These are phyloP conservation scores for Fusarium kyushuense DNA, from an alignment of 2,329 filamentous ascomycete species.

Conservation along the genomic window DNA sequence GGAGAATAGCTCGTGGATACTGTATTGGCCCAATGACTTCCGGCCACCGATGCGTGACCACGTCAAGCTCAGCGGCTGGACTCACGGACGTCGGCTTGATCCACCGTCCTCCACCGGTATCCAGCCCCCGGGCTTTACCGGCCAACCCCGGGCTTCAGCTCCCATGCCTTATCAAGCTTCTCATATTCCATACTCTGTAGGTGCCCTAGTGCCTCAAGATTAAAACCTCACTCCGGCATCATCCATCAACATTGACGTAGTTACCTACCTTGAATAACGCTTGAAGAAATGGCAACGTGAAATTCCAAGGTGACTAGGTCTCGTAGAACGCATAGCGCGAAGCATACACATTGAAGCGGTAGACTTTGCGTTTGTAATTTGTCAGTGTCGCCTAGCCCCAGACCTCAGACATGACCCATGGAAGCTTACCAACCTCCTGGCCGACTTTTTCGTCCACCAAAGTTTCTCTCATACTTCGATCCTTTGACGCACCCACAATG, in stretches of 20 bases:
- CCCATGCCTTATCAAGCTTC: conserved; percentile 22
- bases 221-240: conserved; percentile 5
- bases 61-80: conserved; percentile 45
- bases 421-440: conserved; percentile 16
- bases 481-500: background rate
- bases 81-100: conserved; percentile 39
- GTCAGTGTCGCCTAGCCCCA: conserved; percentile 2
- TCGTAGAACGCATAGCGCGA: conserved; percentile 18
- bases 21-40: conserved; percentile 39
- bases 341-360: background rate
- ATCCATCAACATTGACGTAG: background rate
- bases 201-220: background rate
- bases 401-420: conserved; percentile 10
- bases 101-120: conserved; percentile 40
- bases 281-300: background rate
- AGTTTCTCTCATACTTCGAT: conserved; percentile 10
- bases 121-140: conserved; percentile 36
- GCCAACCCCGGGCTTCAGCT: conserved; percentile 30
- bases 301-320: background rate
- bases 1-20: conserved; percentile 37
- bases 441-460: conserved; percentile 2
- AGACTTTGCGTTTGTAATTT: background rate
- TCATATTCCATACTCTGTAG: conserved; percentile 17
- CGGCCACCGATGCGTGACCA: conserved; percentile 45
- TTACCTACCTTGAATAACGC: background rate